Evolutionary conservation across 176 grass and related monocot species (phyloP).

Genomic region (Cocos nucifera): DNA sequence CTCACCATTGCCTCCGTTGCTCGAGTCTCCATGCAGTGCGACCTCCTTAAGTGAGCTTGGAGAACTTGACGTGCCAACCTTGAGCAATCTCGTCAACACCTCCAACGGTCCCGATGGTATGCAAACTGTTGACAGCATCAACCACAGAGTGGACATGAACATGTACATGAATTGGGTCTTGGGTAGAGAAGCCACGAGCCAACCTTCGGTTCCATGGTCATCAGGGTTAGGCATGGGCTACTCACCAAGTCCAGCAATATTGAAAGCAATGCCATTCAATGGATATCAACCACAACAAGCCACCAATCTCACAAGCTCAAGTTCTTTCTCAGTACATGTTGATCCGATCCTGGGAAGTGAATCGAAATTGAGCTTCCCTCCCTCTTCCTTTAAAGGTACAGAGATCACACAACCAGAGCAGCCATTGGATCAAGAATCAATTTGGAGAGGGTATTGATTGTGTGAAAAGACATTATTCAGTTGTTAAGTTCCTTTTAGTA

Average conservation of each 20-base stretch:
- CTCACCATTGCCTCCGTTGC: not conserved
- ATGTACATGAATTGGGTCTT: slow-evolving; percentile 7
- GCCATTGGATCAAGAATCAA: slow-evolving; percentile 1
- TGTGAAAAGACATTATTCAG: too few relatives aligned
- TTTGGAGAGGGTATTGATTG: slow-evolving; percentile 15
- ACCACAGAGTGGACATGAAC: not conserved
- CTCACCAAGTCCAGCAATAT: slow-evolving; percentile 1
- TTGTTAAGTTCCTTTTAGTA: too few relatives aligned
- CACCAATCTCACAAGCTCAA: not conserved
- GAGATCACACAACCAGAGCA: not conserved
- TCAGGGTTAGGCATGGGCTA: not conserved
- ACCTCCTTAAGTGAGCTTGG: slow-evolving; percentile 13
- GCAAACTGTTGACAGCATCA: not conserved
- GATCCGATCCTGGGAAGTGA: not conserved
- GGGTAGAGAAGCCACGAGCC: slow-evolving; percentile 1
- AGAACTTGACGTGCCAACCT: slow-evolving; percentile 13
- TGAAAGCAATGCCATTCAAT: slow-evolving; percentile 10
- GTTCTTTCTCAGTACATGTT: not conserved
- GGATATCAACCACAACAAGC: not conserved
- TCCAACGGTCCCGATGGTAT: not conserved
- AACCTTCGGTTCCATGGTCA: slow-evolving; percentile 1
- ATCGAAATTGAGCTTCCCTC: slow-evolving; percentile 6
- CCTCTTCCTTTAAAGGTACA: slow-evolving; percentile 3
- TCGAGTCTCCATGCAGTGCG: slow-evolving; percentile 19
- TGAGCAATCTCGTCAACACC: slow-evolving; percentile 11